phyloP scores from a whole-genome alignment of 2,329 filamentous ascomycete species.

The Diplodia scrobiculata region DNA sequence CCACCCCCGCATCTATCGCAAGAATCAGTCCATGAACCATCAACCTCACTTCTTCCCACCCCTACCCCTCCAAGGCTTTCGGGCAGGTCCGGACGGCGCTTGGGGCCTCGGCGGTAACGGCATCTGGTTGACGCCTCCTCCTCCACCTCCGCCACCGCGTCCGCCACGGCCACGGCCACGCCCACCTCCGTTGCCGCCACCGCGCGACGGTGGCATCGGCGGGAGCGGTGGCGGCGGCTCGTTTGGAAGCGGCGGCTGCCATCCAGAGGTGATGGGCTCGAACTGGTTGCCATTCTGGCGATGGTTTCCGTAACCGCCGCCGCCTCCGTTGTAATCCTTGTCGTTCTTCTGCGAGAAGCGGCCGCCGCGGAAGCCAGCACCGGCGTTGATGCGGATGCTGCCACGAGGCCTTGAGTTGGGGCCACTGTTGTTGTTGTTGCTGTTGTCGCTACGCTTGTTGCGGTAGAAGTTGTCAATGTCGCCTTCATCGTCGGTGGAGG shows the following conservation, averaged over 20 bases:
- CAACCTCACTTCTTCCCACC: conserved; percentile 13
- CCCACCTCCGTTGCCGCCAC: conserved; percentile 12
- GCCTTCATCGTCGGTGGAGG: conserved; percentile 16
- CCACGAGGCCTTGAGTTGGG: neutral
- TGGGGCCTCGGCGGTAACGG: conserved; percentile 1
- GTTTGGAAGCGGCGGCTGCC: conserved; percentile 26
- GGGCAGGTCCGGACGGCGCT: neutral
- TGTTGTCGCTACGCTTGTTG: conserved; percentile 14
- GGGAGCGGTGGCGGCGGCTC: conserved; percentile 12
- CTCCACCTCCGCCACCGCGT: conserved; percentile 7
- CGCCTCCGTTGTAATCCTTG: neutral
- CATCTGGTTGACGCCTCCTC: conserved; percentile 12
- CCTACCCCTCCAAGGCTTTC: neutral
- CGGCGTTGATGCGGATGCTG: conserved; percentile 26
- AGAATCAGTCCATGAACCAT: neutral
- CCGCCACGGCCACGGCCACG: conserved; percentile 9
- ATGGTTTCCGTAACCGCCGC: neutral
- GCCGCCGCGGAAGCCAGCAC: conserved; percentile 1
- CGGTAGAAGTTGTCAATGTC: conserved; percentile 27
- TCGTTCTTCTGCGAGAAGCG: conserved; percentile 14
- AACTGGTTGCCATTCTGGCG: conserved; percentile 9
- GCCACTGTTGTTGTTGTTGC: neutral
- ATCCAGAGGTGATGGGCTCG: neutral
- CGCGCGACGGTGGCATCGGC: neutral
- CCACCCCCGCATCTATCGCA: neutral